phyloP scores from a whole-genome alignment of 257 asterid genomes.

The Craterostigma plantagineum region DNA sequence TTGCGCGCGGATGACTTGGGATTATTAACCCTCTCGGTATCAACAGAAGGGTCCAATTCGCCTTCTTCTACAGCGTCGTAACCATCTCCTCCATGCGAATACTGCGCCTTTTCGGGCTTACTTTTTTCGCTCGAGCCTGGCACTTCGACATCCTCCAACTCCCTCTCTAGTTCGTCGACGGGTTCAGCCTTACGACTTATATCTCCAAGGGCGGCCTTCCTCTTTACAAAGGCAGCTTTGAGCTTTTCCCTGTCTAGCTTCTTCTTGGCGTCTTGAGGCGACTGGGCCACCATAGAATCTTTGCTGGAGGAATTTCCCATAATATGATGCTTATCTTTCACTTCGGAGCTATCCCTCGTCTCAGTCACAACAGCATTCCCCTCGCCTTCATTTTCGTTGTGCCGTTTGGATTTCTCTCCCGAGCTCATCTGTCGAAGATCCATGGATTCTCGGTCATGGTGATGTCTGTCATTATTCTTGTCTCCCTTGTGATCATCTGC shows the following conservation, averaged over 20 bases:
- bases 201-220: conserved; percentile 47
- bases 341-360: conserved; percentile 24
- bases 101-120: conserved; percentile 12
- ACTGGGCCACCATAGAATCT: conserved; percentile 27
- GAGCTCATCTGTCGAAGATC: conserved; percentile 13
- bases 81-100: conserved; percentile 14
- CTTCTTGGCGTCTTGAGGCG: conserved; percentile 32
- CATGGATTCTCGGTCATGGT: conserved; percentile 18
- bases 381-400: conserved; percentile 10
- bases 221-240: conserved; percentile 54
- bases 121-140: conserved; percentile 32
- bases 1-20: conserved; percentile 33
- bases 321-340: conserved; percentile 28
- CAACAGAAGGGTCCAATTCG: conserved; percentile 39
- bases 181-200: conserved; percentile 27
- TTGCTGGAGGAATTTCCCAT: conserved; percentile 18
- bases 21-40: conserved; percentile 24
- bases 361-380: conserved; percentile 23
- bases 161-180: conserved; percentile 64
- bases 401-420: conserved; percentile 16
- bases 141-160: conserved; percentile 56
- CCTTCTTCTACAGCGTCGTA: conserved; percentile 56
- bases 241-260: conserved; percentile 52
- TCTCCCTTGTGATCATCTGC: conserved; percentile 11
- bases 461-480: conserved; percentile 16